Evolutionary conservation across 2,329 filamentous ascomycete genomes (phyloP), one percentile per base, ranked within the genome.

Genomic region (Colletotrichum sp.): DNA sequence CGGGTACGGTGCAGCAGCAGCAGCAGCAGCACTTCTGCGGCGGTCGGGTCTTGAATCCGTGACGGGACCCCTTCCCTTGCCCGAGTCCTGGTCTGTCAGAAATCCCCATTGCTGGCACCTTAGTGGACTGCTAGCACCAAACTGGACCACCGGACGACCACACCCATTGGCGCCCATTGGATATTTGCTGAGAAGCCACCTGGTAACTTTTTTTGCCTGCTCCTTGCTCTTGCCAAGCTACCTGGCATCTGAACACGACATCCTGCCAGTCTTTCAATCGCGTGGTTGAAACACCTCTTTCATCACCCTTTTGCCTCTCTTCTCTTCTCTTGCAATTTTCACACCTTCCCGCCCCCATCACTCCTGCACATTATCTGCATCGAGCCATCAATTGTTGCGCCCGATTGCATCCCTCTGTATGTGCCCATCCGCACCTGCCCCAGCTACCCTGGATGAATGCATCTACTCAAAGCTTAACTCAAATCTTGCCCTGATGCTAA

Each of bases 121-220:
- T 66, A 67, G 36, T 67, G 52, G 64, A 48, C 65, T 61, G 36
- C 65, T 72, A 55, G 38, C 26, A 36, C 64, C 65, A 68, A 32
- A 58, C 64, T 75, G 76, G 78, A 58, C 32, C 68, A 64, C 30
- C 12, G 32, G 32, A 48, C 62, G 67, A 67, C 76, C 21, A 21
- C 21, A 28, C 55, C 55, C 65, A 74, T 84, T 66, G 78, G 78
- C 75, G 81, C 55, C 55, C 78, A 48, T 55, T 62, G 65, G 62
- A 66, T 52, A 52, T 66, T 66, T 66, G 62, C 71, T 64, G 64
- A 73, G 73, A 76, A 76, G 72, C 69, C 73, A 76, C 73, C 73
- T 76, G 73, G 73, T 76, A 76, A 76, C 67, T 72, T 75, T 71
- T 76, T 62, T 72, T 36, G 43, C 43, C 67, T 75, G 48, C 70